Evolutionary conservation across 2,329 filamentous ascomycete genomes (phyloP).

Genomic region (Alternaria panax): DNA sequence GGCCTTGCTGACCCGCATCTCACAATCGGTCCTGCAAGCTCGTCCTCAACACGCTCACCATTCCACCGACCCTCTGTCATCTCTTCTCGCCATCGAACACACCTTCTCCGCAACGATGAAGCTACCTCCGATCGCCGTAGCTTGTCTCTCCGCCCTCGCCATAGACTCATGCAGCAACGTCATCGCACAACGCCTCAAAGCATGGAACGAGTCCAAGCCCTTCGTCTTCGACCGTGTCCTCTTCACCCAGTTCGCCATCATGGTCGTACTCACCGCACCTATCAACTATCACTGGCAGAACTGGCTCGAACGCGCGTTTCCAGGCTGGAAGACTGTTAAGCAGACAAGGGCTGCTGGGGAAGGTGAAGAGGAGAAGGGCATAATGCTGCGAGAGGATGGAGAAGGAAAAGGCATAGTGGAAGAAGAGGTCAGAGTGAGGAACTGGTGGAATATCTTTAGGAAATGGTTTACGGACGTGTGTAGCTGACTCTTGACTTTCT

Average conservation of each 20-base stretch:
- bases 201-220: slow-evolving; percentile 44
- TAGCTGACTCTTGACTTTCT: background rate
- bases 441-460: slow-evolving; percentile 66
- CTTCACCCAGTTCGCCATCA: slow-evolving; percentile 59
- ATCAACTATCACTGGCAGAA: slow-evolving; percentile 89
- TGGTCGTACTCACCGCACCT: slow-evolving; percentile 74
- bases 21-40: slow-evolving; percentile 1
- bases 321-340: slow-evolving; percentile 58
- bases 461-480: slow-evolving; percentile 69
- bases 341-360: slow-evolving; percentile 22
- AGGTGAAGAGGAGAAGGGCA: slow-evolving; percentile 41
- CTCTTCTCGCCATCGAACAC: background rate
- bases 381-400: slow-evolving; percentile 37
- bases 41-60: background rate
- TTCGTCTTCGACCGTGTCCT: slow-evolving; percentile 49
- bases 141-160: slow-evolving; percentile 44
- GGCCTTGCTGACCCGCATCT: slow-evolving; percentile 8
- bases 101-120: slow-evolving; percentile 26
- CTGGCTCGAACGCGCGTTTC: slow-evolving; percentile 77
- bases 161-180: slow-evolving; percentile 50
- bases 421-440: slow-evolving; percentile 41
- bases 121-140: slow-evolving; percentile 43
- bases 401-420: slow-evolving; percentile 34
- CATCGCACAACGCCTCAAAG: slow-evolving; percentile 48
- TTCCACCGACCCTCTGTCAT: background rate